phyloP scores from a whole-genome alignment of 2,329 filamentous ascomycete genomes.

The Penicillium brasilianum region DNA sequence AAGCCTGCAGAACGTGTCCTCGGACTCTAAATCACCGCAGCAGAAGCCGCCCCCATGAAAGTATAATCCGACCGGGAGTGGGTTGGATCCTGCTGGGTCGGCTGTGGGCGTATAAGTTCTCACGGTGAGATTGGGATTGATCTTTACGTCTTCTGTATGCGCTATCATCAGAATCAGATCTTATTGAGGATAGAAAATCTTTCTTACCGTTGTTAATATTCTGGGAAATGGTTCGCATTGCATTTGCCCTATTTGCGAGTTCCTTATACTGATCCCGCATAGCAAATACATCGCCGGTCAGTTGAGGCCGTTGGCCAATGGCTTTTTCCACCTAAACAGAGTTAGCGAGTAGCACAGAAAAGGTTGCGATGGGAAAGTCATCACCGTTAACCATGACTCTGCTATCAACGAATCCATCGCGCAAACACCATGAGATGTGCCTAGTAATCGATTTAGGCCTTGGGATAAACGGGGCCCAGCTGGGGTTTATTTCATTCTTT shows the following conservation, averaged over 20 bases:
- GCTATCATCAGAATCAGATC: not conserved
- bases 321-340: not conserved
- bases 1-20: slow-evolving; percentile 42
- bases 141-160: not conserved
- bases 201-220: not conserved
- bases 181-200: not conserved
- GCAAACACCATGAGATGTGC: not conserved
- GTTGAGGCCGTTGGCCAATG: not conserved
- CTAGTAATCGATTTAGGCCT: not conserved
- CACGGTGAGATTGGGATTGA: not conserved
- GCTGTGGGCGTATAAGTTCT: not conserved
- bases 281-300: not conserved
- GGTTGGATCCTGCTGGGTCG: not conserved
- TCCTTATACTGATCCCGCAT: not conserved
- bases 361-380: not conserved
- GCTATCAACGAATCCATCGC: not conserved
- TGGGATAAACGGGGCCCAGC: not conserved
- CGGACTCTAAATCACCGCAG: slow-evolving; percentile 42
- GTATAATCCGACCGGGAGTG: slow-evolving; percentile 42
- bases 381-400: not conserved
- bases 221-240: not conserved
- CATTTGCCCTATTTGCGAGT: not conserved
- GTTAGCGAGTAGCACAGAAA: not conserved
- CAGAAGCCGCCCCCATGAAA: slow-evolving; percentile 45
- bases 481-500: not conserved